These are phyloP conservation scores for Posidonia oceanica DNA, from an alignment of 116 monocot species.

Conservation along the genomic window DNA sequence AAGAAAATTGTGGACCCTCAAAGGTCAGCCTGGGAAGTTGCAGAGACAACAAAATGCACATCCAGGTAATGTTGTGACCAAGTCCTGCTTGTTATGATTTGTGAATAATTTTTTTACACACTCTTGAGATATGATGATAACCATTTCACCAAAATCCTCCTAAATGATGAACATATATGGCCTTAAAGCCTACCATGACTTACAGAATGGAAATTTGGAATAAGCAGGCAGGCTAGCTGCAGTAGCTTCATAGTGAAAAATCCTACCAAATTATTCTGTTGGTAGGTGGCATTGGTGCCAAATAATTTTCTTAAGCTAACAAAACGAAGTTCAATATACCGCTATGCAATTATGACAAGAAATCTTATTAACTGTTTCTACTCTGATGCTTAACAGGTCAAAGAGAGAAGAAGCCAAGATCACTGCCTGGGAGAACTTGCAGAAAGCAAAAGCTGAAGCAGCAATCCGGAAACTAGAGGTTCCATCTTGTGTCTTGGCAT, in stretches of 20 bases:
- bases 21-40: constrained; percentile 32
- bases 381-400: constrained; percentile 18
- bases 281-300: no score
- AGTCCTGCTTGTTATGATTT: no score
- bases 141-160: no score
- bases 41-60: constrained; percentile 43
- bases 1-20: constrained; percentile 36
- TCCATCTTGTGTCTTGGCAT: neutral
- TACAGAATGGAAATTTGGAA: no score
- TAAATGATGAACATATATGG: no score
- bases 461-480: constrained; percentile 75
- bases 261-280: no score
- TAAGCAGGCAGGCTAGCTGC: no score
- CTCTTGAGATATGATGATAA: neutral
- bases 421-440: constrained; percentile 78
- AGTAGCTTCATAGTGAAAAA: no score
- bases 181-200: no score
- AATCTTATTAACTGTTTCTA: neutral
- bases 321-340: no score
- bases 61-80: constrained; percentile 51
- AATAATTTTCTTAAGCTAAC: no score
- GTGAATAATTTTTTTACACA: neutral
- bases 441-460: constrained; percentile 87
- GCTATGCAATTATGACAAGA: no score
- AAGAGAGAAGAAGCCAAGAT: constrained; percentile 84